A percentile compares a stretch with the other conserved stretches of the same genome.
phyloP scores from a whole-genome alignment of 345 rosid genomes.

The Kernera saxatilis region DNA sequence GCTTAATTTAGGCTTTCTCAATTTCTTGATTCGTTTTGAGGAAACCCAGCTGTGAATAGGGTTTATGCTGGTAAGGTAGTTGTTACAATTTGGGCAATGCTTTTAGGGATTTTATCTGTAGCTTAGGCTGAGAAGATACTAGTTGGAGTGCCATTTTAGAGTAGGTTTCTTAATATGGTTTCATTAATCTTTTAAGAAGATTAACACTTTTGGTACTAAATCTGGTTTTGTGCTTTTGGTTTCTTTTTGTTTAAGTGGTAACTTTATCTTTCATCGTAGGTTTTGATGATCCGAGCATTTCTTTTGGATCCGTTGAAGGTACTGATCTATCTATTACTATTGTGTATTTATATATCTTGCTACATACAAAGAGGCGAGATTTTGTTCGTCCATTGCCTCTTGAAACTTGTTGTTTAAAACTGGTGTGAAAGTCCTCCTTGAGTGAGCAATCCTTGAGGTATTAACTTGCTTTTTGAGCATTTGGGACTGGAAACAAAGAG shows the following conservation, averaged over 20 bases:
- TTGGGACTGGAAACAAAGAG: constrained; percentile 6
- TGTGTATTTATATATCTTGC: constrained; percentile 14
- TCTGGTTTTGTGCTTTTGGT: not conserved
- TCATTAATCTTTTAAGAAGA: not conserved
- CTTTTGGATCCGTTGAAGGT: constrained; percentile 98
- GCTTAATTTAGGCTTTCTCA: not conserved
- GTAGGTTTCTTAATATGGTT: constrained; percentile 3
- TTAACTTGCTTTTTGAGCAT: constrained; percentile 1
- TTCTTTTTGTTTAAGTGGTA: not conserved
- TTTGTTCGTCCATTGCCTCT: constrained; percentile 2
- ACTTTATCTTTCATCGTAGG: constrained; percentile 46
- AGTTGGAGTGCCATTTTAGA: not conserved
- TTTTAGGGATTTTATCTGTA: not conserved
- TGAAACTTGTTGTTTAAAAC: not conserved
- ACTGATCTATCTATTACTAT: constrained; percentile 25
- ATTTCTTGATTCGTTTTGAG: not conserved
- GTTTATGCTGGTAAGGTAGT: not conserved
- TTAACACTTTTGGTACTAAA: not conserved
- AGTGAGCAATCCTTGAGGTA: not conserved
- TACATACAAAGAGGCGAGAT: not conserved
- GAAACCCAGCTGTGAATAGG: not conserved
- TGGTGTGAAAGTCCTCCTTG: not conserved
- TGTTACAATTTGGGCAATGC: constrained; percentile 7
- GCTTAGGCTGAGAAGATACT: constrained; percentile 2
- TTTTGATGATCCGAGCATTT: constrained; percentile 74